Base-by-base conservation (phyloP, 371 early-diverging fungal species). In the Rhizomucor pusillus region DNA sequence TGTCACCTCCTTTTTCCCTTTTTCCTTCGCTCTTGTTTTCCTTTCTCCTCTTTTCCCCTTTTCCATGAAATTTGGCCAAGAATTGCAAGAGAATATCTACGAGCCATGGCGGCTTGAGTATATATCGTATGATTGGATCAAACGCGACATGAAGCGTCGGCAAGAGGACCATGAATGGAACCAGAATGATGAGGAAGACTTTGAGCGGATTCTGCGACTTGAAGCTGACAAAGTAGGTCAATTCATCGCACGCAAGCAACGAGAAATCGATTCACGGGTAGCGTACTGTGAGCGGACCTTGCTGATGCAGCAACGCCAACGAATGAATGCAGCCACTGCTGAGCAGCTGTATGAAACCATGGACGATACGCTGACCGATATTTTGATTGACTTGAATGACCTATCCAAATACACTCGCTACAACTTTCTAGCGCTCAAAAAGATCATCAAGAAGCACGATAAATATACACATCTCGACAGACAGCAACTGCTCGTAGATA, bases 401-500 rank as follows among this genome's bases (percentile, higher is more conserved):
- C 82, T 97, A 22, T 85, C 93, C 44, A 93, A 92, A 77, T 99
- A 90, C 70, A 89, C 94, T 4, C 90, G 98, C 5, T 80, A 95
- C 61, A 99, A 99, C 81, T 93, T 91, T 66, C 84, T 95, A 35
- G 99, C 94, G 7, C 91, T 98, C 56, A 81, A 94, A 54, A 96
- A 93, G 73, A 85, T 97, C 52, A 80, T 98, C 59, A 92, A 94
- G 69, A 92, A 94, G 69, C 96, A 96, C 63, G 97, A 97, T 71
- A 59, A 69, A 63, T 73, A 75, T 55, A 67, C 66, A 6, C 45
- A 37, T 12, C 52, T 46, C 19, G 52, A 64, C 43, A 45, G 53
- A 13, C 63, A 67, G 20, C 57, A 56, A 20, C 52, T 69, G 14
- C 52, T 69, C 35, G 55, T 72, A 1, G 62, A 62, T 5, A 67